These are phyloP conservation scores for Globisporangium uncinulatum DNA, from an alignment of 352 stramenopile genomes.

Conservation along the genomic window DNA sequence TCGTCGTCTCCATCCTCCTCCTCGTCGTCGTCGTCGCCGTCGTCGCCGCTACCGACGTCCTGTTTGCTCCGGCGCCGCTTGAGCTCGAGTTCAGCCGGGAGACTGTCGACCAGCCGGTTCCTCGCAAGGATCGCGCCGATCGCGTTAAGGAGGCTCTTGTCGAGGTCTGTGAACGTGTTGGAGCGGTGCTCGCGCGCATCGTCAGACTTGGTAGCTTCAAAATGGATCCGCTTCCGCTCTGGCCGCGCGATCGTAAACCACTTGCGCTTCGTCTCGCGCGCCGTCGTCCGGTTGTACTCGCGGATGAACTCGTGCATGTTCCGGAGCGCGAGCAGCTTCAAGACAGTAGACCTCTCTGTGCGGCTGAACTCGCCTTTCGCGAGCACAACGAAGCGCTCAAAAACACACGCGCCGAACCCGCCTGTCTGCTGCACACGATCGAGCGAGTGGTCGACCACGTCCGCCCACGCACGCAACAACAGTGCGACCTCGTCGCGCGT, in stretches of 20 bases:
- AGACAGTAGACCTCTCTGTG: constrained; percentile 1
- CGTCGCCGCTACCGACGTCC: not conserved
- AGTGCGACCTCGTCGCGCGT: constrained; percentile 5
- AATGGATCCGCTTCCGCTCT: constrained; percentile 1
- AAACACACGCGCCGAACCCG: constrained; percentile 4
- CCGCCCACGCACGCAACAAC: constrained; percentile 9
- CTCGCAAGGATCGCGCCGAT: constrained; percentile 4
- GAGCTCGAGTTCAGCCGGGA: not conserved
- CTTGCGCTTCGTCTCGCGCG: not conserved
- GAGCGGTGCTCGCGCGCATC: constrained; percentile 1
- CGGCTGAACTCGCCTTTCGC: not conserved
- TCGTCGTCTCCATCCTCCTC: not conserved
- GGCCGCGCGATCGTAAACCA: constrained; percentile 6
- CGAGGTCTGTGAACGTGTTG: constrained; percentile 6
- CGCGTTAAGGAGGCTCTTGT: constrained; percentile 2
- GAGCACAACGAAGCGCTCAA: constrained; percentile 8
- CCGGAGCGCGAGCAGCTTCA: constrained; percentile 5
- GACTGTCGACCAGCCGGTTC: not conserved
- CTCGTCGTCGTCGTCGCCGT: not conserved
- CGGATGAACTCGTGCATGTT: constrained; percentile 10
- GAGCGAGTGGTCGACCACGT: constrained; percentile 1
- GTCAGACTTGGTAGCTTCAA: not conserved
- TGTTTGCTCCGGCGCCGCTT: not conserved
- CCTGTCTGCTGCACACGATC: not conserved
- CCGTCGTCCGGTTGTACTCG: constrained; percentile 5